A percentile compares a stretch with the other conserved stretches of the same genome.
Evolutionary conservation across 2,329 filamentous ascomycete genomes (phyloP).

Genomic region (Sclerotinia minor): DNA sequence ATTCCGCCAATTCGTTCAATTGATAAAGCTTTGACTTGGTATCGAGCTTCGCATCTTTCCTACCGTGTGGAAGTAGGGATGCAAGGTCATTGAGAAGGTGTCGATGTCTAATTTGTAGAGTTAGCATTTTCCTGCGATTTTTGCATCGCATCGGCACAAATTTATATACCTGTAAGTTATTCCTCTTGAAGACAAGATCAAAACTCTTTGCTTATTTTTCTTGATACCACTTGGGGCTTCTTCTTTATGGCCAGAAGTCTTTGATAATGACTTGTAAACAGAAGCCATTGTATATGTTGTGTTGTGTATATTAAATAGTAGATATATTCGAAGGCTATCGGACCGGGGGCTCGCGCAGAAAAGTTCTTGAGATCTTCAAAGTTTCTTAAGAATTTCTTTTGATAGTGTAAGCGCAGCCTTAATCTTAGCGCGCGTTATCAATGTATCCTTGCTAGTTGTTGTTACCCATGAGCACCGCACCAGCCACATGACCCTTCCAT

Average conservation of each 20-base stretch:
- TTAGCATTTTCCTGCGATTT: constrained; percentile 20
- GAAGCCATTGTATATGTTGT: constrained; percentile 57
- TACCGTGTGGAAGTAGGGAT: constrained; percentile 83
- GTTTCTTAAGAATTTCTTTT: constrained; percentile 30
- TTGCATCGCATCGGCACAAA: constrained; percentile 7
- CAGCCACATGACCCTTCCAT: not conserved
- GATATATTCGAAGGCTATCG: constrained; percentile 12
- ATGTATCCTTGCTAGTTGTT: constrained; percentile 16
- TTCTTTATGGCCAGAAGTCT: constrained; percentile 52
- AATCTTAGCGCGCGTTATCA: constrained; percentile 35
- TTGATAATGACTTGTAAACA: constrained; percentile 74
- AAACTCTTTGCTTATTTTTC: constrained; percentile 73
- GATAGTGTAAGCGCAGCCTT: constrained; percentile 28
- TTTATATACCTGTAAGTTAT: constrained; percentile 73
- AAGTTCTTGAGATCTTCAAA: constrained; percentile 26
- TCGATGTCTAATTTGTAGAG: constrained; percentile 66
- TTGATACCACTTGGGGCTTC: constrained; percentile 53
- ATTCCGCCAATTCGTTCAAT: constrained; percentile 70
- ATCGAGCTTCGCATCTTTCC: constrained; percentile 96
- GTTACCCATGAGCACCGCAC: not conserved
- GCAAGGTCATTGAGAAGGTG: constrained; percentile 90
- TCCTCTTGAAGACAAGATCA: constrained; percentile 89
- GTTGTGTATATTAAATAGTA: constrained; percentile 3
- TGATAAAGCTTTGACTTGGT: constrained; percentile 86
- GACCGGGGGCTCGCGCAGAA: constrained; percentile 36